phyloP scores from a whole-genome alignment of 768 basidiomycete species.

The Lactarius trivialis region DNA sequence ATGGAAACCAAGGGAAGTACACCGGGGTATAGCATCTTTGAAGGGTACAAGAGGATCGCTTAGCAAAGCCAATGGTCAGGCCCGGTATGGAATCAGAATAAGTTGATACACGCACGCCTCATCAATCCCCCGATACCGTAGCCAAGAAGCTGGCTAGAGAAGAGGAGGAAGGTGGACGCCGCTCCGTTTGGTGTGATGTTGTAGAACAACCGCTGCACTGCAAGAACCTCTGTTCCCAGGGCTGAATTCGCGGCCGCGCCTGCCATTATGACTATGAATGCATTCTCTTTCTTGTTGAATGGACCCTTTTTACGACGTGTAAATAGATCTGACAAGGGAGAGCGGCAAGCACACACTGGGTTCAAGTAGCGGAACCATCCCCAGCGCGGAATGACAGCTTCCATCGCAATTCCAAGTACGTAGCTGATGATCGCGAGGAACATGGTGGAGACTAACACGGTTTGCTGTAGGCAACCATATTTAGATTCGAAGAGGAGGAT shows the following conservation, averaged over 20 bases:
- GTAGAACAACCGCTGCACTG: slow-evolving; percentile 41
- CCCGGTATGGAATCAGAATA: background rate
- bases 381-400: slow-evolving; percentile 39
- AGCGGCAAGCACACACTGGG: slow-evolving; percentile 34
- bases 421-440: slow-evolving; percentile 48
- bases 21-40: slow-evolving; percentile 46
- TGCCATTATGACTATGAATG: slow-evolving; percentile 52
- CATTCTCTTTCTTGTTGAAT: slow-evolving; percentile 56
- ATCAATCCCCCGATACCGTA: slow-evolving; percentile 53
- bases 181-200: slow-evolving; percentile 43
- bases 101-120: slow-evolving; percentile 33
- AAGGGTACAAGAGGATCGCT: slow-evolving; percentile 46
- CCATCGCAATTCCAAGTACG: slow-evolving; percentile 42
- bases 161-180: slow-evolving; percentile 39
- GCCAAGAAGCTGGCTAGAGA: slow-evolving; percentile 35
- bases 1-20: slow-evolving; percentile 43
- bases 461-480: slow-evolving; percentile 36
- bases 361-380: slow-evolving; percentile 47
- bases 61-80: background rate
- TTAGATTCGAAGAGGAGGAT: background rate
- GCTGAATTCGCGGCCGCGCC: slow-evolving; percentile 49
- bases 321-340: background rate
- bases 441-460: slow-evolving; percentile 45
- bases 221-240: slow-evolving; percentile 47
- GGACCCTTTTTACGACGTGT: slow-evolving; percentile 35